These are phyloP conservation scores for Castanospermum australe DNA, from an alignment of 306 rosid genomes.

Conservation along the genomic window DNA sequence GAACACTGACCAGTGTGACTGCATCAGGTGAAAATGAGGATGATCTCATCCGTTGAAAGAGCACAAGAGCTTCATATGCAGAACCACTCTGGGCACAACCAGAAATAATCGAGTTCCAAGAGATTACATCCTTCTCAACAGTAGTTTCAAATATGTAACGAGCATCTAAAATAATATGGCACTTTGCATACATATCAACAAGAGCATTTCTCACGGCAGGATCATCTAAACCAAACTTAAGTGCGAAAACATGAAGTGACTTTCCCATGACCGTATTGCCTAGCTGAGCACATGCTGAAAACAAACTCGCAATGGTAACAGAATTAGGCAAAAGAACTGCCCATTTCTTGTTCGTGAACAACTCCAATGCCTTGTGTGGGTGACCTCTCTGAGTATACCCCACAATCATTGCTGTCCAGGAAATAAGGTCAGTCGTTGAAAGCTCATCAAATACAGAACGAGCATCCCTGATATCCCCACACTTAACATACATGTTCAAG, in stretches of 20 bases:
- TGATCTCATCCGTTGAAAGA: constrained; percentile 59
- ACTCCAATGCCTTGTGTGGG: constrained; percentile 48
- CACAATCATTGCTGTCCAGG: constrained; percentile 84
- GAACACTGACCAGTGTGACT: constrained; percentile 59
- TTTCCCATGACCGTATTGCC: constrained; percentile 45
- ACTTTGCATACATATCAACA: constrained; percentile 71
- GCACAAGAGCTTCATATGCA: constrained; percentile 53
- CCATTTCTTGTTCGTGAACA: constrained; percentile 49
- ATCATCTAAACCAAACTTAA: constrained; percentile 53
- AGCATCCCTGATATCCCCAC: constrained; percentile 63
- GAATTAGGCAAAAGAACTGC: constrained; percentile 55
- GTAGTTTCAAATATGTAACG: constrained; percentile 50
- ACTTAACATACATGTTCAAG: constrained; percentile 72
- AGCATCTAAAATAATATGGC: constrained; percentile 46
- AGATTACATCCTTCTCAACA: constrained; percentile 45
- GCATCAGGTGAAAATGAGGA: constrained; percentile 53
- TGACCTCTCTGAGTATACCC: constrained; percentile 67
- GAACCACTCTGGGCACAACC: constrained; percentile 64
- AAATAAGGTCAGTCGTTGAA: constrained; percentile 48
- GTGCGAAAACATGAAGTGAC: constrained; percentile 52
- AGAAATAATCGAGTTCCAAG: constrained; percentile 79
- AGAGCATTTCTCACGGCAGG: constrained; percentile 62
- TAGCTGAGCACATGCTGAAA: constrained; percentile 70
- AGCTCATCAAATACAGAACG: constrained; percentile 55
- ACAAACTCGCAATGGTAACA: constrained; percentile 59